These are phyloP conservation scores for Avena sativa DNA, from an alignment of 176 grass and related monocot species.

Conservation along the genomic window DNA sequence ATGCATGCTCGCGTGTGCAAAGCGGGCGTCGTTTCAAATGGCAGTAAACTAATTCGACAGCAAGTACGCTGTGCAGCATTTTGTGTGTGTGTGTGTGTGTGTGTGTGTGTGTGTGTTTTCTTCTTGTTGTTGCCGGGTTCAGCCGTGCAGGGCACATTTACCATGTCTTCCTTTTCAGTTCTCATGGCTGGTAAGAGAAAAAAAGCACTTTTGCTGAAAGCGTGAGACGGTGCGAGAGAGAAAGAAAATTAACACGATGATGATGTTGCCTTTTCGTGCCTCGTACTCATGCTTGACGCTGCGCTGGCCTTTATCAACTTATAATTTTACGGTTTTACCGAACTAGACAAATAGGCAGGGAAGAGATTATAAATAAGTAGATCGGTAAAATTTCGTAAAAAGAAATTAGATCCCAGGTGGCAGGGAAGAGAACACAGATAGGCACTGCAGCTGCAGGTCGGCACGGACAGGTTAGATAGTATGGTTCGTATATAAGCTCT, in stretches of 20 bases:
- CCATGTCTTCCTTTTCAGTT: slow-evolving; percentile 10
- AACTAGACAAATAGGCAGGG: too few relatives aligned
- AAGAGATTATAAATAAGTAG: too few relatives aligned
- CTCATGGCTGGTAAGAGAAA: slow-evolving; percentile 15
- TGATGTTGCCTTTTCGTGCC: not conserved
- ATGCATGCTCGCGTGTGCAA: not conserved
- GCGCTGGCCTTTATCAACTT: not conserved
- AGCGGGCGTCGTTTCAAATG: not conserved
- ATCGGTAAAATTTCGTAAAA: too few relatives aligned
- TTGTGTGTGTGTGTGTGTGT: too few relatives aligned
- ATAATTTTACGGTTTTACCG: too few relatives aligned
- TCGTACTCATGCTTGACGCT: not conserved
- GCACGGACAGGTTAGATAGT: not conserved
- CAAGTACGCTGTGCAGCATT: not conserved
- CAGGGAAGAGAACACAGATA: not conserved
- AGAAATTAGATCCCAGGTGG: not conserved
- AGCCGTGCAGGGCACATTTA: not conserved
- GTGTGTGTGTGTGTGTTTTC: not conserved
- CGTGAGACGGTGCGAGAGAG: not conserved
- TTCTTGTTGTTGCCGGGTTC: not conserved
- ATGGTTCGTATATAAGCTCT: too few relatives aligned
- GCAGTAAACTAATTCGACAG: not conserved
- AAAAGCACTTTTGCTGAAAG: slow-evolving; percentile 30
- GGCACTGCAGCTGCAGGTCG: too few relatives aligned
- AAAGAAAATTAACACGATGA: not conserved